Evolutionary conservation across 345 rosid species (phyloP).

Genomic region (Aurinia saxatilis): DNA sequence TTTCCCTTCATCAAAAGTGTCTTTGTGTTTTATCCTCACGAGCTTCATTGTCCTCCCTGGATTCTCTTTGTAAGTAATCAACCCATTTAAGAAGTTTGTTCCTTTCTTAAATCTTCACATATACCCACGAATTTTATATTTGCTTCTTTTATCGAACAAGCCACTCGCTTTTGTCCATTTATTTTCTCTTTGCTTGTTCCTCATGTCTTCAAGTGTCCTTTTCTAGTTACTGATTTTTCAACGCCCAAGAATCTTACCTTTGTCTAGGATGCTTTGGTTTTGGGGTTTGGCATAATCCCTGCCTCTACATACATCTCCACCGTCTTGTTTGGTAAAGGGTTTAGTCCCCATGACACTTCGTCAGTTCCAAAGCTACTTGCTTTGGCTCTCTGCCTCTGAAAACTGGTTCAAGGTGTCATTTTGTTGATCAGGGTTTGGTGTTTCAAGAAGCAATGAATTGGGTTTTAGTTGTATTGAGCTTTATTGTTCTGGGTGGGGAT

Average conservation of each 20-base stretch:
- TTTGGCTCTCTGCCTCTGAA: slow-evolving; percentile 1
- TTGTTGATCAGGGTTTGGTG: neutral
- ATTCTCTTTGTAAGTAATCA: neutral
- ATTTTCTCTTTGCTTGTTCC: slow-evolving; percentile 15
- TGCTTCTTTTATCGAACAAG: neutral
- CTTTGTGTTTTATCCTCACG: neutral
- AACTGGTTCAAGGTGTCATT: neutral
- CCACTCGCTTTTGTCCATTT: neutral
- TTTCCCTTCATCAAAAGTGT: neutral
- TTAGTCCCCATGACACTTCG: neutral
- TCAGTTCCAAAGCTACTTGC: slow-evolving; percentile 11
- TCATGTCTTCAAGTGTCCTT: neutral
- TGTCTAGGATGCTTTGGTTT: slow-evolving; percentile 2
- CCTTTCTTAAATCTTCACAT: slow-evolving; percentile 9
- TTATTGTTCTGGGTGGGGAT: slow-evolving; percentile 27
- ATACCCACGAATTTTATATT: neutral
- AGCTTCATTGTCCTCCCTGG: neutral
- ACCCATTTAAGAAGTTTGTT: slow-evolving; percentile 12
- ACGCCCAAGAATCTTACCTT: slow-evolving; percentile 5
- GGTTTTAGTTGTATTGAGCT: slow-evolving; percentile 35
- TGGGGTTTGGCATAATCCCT: slow-evolving; percentile 15
- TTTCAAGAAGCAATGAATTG: slow-evolving; percentile 31
- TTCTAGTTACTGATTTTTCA: neutral
- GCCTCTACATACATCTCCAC: neutral
- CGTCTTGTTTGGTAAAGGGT: neutral